phyloP scores from a whole-genome alignment of 2,329 filamentous ascomycete species.

The Rhytidhysteron rufulum region DNA sequence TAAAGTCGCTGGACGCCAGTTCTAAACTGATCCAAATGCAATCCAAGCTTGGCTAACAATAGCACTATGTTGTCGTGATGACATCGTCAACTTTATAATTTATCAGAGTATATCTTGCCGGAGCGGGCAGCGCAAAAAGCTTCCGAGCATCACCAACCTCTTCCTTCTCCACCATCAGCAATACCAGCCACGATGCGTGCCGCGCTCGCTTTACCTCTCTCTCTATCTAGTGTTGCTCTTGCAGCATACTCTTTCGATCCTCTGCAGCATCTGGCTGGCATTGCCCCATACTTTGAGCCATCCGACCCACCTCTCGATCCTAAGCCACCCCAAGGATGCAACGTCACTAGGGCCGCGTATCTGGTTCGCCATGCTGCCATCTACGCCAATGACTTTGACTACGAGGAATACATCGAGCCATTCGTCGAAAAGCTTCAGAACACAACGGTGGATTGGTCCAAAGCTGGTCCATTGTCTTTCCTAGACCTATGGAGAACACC shows the following conservation, averaged over 20 bases:
- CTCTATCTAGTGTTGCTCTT: constrained; percentile 18
- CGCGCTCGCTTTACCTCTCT: constrained; percentile 18
- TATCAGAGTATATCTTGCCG: too few species aligned
- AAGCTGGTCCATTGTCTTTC: constrained; percentile 54
- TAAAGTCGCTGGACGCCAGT: too few species aligned
- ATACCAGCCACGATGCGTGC: constrained; percentile 6
- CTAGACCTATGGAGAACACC: constrained; percentile 55
- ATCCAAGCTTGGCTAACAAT: too few species aligned
- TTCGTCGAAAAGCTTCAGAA: constrained; percentile 57
- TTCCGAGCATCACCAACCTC: too few species aligned
- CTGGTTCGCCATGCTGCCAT: constrained; percentile 51
- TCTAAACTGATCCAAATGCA: too few species aligned
- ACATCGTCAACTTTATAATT: too few species aligned
- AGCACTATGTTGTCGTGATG: too few species aligned
- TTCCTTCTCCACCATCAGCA: too few species aligned
- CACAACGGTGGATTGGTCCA: constrained; percentile 56
- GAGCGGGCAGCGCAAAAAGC: too few species aligned
- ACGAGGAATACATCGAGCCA: constrained; percentile 49
- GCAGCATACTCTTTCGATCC: constrained; percentile 45
- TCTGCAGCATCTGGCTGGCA: constrained; percentile 48
- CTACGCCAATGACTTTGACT: constrained; percentile 52
- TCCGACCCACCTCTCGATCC: constrained; percentile 45
- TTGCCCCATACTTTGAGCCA: constrained; percentile 49
- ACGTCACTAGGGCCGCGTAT: constrained; percentile 48
- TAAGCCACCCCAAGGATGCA: constrained; percentile 48